Percentiles rank a stretch among this genome's conserved stretches.
phyloP scores from a whole-genome alignment of 192 early-diverging fungal genomes.

The Backusella tarrabulga region DNA sequence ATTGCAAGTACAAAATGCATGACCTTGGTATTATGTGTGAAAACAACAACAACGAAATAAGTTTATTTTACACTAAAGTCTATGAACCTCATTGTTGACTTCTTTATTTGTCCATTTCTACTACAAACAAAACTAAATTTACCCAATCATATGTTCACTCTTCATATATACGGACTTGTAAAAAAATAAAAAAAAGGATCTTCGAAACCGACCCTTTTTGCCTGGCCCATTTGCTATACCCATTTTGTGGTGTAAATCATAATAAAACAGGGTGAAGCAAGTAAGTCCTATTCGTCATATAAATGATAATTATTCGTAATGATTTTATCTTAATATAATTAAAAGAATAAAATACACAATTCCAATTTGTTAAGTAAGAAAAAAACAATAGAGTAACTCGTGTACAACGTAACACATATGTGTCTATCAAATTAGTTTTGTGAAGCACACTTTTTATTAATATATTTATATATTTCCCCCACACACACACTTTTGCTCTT shows the following conservation, averaged over 20 bases:
- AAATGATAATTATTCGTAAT: no score
- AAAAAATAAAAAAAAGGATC: neutral
- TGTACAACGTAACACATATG: slow-evolving; percentile 2
- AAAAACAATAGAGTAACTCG: neutral
- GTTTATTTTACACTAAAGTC: neutral
- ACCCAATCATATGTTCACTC: neutral
- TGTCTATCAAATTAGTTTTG: slow-evolving; percentile 16
- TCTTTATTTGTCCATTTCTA: neutral
- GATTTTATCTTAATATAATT: neutral
- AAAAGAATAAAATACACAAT: neutral
- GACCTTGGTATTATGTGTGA: neutral
- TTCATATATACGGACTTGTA: neutral
- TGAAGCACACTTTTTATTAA: slow-evolving; percentile 13
- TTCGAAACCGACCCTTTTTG: neutral
- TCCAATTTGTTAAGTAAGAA: neutral
- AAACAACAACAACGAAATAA: neutral
- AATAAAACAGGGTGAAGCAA: neutral
- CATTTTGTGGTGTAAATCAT: neutral
- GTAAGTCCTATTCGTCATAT: neutral
- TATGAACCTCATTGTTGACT: neutral
- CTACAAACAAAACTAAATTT: neutral
- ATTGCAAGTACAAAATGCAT: neutral
- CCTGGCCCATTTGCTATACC: neutral
- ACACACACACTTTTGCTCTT: neutral
- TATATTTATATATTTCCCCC: neutral